These are phyloP conservation scores for Cladosporium sp. DNA, from an alignment of 2,329 filamentous ascomycete species.

Conservation along the genomic window DNA sequence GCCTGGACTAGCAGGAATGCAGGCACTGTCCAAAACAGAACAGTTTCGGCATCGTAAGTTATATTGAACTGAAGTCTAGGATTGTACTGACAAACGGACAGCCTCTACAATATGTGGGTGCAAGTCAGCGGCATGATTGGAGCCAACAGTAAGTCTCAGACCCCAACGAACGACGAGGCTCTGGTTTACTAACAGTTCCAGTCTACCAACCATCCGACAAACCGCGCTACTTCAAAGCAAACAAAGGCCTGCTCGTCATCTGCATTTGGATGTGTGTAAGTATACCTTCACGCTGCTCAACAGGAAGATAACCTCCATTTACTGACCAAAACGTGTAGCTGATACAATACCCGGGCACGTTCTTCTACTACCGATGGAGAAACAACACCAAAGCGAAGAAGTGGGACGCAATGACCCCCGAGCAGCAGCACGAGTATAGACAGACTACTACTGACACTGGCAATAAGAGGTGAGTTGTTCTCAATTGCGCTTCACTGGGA, in stretches of 20 bases:
- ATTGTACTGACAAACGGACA: conserved; percentile 50
- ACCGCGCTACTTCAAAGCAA: neutral
- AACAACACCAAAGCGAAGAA: neutral
- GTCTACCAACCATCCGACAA: neutral
- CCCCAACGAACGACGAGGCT: too few relatives aligned
- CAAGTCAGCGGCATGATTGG: conserved; percentile 15
- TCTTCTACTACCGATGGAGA: neutral
- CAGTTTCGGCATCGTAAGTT: neutral
- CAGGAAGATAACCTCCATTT: neutral
- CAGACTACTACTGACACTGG: neutral
- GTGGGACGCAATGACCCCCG: neutral
- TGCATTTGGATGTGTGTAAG: neutral
- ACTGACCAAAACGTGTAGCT: neutral
- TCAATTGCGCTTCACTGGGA: neutral
- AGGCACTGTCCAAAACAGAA: neutral
- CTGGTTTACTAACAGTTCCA: too few relatives aligned
- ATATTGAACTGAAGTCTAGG: neutral
- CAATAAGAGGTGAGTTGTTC: neutral
- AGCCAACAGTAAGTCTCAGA: conserved; percentile 1
- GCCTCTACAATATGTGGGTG: conserved; percentile 10
- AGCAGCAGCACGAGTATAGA: neutral
- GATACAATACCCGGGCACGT: neutral
- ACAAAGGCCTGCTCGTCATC: neutral
- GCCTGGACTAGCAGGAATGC: neutral
- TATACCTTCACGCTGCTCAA: too few relatives aligned